Base-by-base conservation (phyloP, 2,329 filamentous ascomycete genomes). In the Hypomyces perniciosus region DNA sequence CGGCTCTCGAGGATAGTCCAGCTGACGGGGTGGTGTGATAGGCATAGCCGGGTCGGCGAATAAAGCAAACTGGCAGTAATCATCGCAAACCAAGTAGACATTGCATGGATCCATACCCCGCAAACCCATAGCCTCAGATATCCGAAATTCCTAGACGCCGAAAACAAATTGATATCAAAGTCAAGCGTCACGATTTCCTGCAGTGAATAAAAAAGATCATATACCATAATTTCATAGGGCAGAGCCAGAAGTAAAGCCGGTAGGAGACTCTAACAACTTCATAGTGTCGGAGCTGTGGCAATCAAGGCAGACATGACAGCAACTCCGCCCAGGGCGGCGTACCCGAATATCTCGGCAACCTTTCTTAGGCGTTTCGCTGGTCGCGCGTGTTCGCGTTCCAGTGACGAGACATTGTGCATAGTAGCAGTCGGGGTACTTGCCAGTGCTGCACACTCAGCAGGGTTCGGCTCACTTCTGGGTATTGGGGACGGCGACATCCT, bases 301-400 rank as follows among this genome's bases (percentile, higher is more conserved):
- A 71, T 71, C 34, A 71, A 54, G 4, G 67, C 68, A 27, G 68
- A 67, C 62, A 71, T 65, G 37, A 70, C 68, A n/a, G 67, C 67
- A 6, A 68, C 59, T 20, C 68, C 68, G 6, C 68, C 68, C 3
- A 71, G 56, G 5, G 68, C 65, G 8, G 65, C 68, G 35, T 65
- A 67, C 7, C 68, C 66, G 27, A 70, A 54, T 0, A 62, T 62
- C 46, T 71, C 68, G 4, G 66, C 68, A 39, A 63, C 63, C 43
- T 61, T 63, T 9, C 65, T 64, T 39, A 70, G 52, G 5, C 67
- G 63, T 44, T 70, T 71, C 4, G 31, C 48, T 12, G 64, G 61
- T 8, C 56, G 58, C 20, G 44, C 33, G 4, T 50, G 26, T 20
- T 48, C 46, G 2, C 28, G 7, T 1, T 27, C 40, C 1, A 12